phyloP scores from a whole-genome alignment of 1,284 basidiomycete genomes.

The Microbotryum saponariae region DNA sequence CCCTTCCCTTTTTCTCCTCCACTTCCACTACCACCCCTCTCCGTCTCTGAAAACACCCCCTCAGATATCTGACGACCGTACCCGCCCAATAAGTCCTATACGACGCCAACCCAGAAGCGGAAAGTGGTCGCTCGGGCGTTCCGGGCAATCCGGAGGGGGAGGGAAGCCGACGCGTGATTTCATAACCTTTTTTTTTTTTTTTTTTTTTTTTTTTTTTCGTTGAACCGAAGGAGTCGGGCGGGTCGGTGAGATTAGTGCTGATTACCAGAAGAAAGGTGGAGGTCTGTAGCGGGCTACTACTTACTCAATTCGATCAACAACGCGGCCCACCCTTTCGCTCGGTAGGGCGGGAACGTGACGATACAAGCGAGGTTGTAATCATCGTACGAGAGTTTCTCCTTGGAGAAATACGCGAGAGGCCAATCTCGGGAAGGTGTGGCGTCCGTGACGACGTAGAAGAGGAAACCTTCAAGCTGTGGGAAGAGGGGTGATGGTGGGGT shows the following conservation, averaged over 20 bases:
- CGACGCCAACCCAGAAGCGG: constrained; percentile 80
- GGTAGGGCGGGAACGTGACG: constrained; percentile 87
- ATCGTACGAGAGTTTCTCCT: constrained; percentile 92
- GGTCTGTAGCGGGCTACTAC: constrained; percentile 31
- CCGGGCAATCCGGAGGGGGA: constrained; percentile 52
- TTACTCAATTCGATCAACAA: constrained; percentile 96
- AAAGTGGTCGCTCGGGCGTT: constrained; percentile 89
- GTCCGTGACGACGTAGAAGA: constrained; percentile 90
- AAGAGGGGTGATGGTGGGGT: background rate
- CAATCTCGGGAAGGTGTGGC: constrained; percentile 68
- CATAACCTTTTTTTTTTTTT: constrained; percentile 55
- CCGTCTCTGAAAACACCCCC: constrained; percentile 45
- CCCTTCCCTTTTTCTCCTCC: constrained; percentile 4
- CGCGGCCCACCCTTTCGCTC: constrained; percentile 83
- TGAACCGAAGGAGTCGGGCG: too few species aligned
- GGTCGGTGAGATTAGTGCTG: too few species aligned
- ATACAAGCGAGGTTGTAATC: constrained; percentile 98
- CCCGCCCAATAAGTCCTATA: constrained; percentile 90
- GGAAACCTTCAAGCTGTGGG: constrained; percentile 43
- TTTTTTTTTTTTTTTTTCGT: too few species aligned
- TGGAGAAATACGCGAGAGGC: constrained; percentile 91
- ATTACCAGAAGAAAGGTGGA: too few species aligned
- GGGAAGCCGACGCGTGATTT: constrained; percentile 68
- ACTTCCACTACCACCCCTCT: background rate
- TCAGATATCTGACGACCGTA: constrained; percentile 72